Percentiles rank a stretch among this genome's conserved stretches.
phyloP scores from a whole-genome alignment of 2,329 filamentous ascomycete genomes.

The Phoma sp. region DNA sequence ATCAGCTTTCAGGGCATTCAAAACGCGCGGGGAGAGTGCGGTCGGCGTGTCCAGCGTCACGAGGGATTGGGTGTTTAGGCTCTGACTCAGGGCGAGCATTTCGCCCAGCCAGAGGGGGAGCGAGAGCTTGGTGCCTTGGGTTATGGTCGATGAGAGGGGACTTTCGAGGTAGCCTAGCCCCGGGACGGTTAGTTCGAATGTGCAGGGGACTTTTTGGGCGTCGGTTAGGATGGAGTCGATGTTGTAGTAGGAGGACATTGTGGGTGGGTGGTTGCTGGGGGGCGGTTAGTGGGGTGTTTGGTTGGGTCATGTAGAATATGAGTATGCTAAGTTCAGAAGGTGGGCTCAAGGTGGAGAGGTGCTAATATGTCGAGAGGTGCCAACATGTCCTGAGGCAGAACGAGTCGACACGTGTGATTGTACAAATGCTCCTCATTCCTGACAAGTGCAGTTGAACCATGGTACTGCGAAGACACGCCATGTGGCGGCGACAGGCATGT shows the following conservation, averaged over 20 bases:
- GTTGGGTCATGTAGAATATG: no score
- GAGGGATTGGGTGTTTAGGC: constrained; percentile 45
- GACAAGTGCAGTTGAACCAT: neutral
- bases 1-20: constrained; percentile 90
- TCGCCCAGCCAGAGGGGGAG: constrained; percentile 94
- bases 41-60: constrained; percentile 81
- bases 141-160: constrained; percentile 74
- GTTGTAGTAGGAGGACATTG: constrained; percentile 76
- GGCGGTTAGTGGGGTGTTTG: no score
- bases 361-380: no score
- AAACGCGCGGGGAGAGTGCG: constrained; percentile 77
- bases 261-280: constrained; percentile 10
- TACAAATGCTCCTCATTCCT: no score
- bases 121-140: constrained; percentile 77
- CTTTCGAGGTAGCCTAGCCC: constrained; percentile 89
- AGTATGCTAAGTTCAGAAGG: no score
- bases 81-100: constrained; percentile 75
- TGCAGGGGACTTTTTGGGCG: constrained; percentile 94
- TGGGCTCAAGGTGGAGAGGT: no score
- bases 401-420: no score
- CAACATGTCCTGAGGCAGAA: no score
- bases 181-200: constrained; percentile 88
- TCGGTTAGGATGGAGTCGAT: constrained; percentile 85
- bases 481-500: constrained; percentile 27
- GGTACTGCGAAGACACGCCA: constrained; percentile 5